Base-by-base conservation (phyloP, 2,329 filamentous ascomycete genomes). In the Cercospora zeina region DNA sequence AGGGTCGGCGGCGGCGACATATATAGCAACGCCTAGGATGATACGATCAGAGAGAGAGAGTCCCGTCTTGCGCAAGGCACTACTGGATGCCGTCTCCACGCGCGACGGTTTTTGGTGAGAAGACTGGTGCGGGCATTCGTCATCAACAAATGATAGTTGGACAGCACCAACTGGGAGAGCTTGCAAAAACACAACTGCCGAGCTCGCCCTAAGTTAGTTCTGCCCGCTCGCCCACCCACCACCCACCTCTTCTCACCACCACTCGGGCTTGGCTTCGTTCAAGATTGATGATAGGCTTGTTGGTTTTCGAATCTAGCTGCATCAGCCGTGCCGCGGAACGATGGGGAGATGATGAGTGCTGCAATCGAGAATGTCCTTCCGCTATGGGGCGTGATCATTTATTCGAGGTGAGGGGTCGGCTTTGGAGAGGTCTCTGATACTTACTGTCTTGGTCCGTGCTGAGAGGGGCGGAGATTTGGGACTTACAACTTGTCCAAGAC, bases 51-150 rank as follows among this genome's bases (percentile, higher is more conserved):
- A 31, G 24, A 33, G 19, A 27, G 49, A 53, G 31, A 53, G 27
- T 11, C 49, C 49, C 30, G 49, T 53, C 49, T n/a, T 53, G 30
- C 16, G 31, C 49, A 19, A 53, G 49, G 49, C 24, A 27, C 42
- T 49, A 27, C 42, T 27, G 42, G 27, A 49, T 27, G 42, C 42
- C 21, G 42, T 49, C 42, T 49, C 42, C 42, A 49, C 42, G 42
- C 42, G 42, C 42, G 42, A 49, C 42, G 42, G 42, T 27, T 11
- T 21, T 19, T 19, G 42, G 21, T 49, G 42, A 49, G 42, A 49
- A 49, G 27, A 27, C 42, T 49, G 21, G 42, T 21, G 42, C 42
- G 42, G 24, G 24, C 24, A 19, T 10, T 19, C 42, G 42, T 49
- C 42, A 49, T 49, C 42, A 49, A 30, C 42, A 49, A 30, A 27